These are phyloP conservation scores for Apiospora arundinis DNA, from an alignment of 2,329 filamentous ascomycete genomes.

Conservation along the genomic window DNA sequence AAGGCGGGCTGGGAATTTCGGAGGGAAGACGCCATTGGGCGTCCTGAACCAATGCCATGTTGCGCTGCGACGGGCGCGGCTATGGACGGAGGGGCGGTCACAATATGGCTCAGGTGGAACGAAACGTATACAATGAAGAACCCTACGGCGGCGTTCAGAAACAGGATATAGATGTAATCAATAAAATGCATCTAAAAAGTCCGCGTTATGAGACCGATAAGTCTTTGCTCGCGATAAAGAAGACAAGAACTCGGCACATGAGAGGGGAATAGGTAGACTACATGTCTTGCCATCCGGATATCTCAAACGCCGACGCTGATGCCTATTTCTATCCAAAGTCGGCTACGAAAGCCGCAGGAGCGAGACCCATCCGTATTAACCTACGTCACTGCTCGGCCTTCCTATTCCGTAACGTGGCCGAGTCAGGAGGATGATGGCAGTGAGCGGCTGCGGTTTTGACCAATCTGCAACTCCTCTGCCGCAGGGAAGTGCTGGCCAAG, in stretches of 20 bases:
- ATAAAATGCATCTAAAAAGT: not conserved
- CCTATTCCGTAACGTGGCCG: not conserved
- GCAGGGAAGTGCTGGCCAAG: too few species aligned
- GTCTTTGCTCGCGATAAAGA: not conserved
- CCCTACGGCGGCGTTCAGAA: not conserved
- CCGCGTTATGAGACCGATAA: not conserved
- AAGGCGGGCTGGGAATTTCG: not conserved
- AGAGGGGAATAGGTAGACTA: not conserved
- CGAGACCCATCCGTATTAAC: not conserved
- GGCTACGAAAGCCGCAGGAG: not conserved
- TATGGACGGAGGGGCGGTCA: not conserved
- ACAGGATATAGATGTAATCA: not conserved
- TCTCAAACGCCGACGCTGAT: too few species aligned
- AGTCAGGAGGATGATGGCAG: not conserved
- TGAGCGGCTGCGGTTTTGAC: not conserved
- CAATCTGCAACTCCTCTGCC: too few species aligned
- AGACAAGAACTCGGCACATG: not conserved
- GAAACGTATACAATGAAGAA: not conserved
- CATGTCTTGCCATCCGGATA: too few species aligned
- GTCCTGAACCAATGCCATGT: conserved; percentile 25
- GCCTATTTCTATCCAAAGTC: not conserved
- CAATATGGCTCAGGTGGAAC: not conserved
- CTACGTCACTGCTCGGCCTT: not conserved
- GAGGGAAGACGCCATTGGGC: too few species aligned
- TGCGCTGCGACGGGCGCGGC: conserved; percentile 23